Base-by-base conservation (phyloP, 768 basidiomycete species). In the Naematelia encephala region DNA sequence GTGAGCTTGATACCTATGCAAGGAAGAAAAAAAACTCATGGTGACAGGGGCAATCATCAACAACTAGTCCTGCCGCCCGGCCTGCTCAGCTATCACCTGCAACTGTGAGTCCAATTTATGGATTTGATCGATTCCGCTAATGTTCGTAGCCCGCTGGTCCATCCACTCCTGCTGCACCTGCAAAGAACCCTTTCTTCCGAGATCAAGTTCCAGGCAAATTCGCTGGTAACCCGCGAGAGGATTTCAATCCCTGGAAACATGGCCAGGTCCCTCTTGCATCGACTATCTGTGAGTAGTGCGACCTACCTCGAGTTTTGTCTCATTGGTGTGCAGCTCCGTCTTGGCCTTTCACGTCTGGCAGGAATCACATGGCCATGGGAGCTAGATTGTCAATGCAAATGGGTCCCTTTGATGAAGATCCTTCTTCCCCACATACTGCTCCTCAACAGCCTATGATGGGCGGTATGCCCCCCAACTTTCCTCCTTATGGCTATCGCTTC, bases 221-320 rank as follows among this genome's bases (percentile, higher is more conserved):
- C 54, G 82, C 84, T 22, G 82, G 84, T 22, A 87, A 90, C 73
- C 84, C 94, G 77, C 90, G 94, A 79, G 91, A 96, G 67, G 94
- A 97, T 73, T 99, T 99, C 75, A 96, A 93, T 76, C 92, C 94
- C 14, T 96, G 94, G 84, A 90, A 90, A 79, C 84, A 87, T 69
- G 83, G 84, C 72, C 90, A 90, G 75, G 85, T 91, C 25, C 83
- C 81, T 5, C 89, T 90, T 54, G 84, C 91, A 5, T 78, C 83
- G 23, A 82, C 84, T 71, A 83, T 90, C 62, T 78, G 91, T 93
- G 74, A 68, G 91, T 13, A 23, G 1, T 28, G 13, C 30, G 25
- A 22, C 30, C 11, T 19, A 39, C 19, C 42, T 4, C 34, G 4
- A 12, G 22, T 16, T 51, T n/a, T 28, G 21, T 28, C 27, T 51